These are phyloP conservation scores for Penicillium vulpinum DNA, from an alignment of 2,329 filamentous ascomycete species.

Conservation along the genomic window DNA sequence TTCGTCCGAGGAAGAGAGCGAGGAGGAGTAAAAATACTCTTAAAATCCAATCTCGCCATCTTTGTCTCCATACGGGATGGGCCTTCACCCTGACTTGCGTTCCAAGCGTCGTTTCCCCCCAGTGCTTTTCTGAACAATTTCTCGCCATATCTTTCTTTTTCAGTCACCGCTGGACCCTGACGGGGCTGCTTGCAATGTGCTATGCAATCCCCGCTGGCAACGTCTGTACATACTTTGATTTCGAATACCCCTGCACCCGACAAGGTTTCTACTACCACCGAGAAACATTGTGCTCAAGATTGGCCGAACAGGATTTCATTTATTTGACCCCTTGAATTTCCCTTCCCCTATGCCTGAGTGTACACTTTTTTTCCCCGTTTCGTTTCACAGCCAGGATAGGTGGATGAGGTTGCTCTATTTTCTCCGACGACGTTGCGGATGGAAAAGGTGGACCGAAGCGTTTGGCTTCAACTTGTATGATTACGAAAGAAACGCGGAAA, in stretches of 20 bases:
- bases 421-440: constrained; percentile 16
- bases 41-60: not conserved
- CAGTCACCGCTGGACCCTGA: not conserved
- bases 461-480: constrained; percentile 35
- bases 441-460: constrained; percentile 19
- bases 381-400: not conserved
- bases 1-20: constrained; percentile 50
- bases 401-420: constrained; percentile 10
- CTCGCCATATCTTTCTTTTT: constrained; percentile 1
- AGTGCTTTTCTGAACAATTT: constrained; percentile 2
- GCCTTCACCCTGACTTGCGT: constrained; percentile 23
- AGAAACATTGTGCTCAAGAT: constrained; percentile 15
- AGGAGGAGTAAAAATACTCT: constrained; percentile 45
- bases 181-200: not conserved
- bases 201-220: not conserved
- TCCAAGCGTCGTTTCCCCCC: constrained; percentile 19
- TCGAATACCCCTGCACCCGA: constrained; percentile 13
- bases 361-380: constrained; percentile 6
- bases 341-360: constrained; percentile 6
- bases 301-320: constrained; percentile 9
- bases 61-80: constrained; percentile 1
- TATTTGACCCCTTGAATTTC: constrained; percentile 16
- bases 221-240: constrained; percentile 22
- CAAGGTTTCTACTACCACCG: constrained; percentile 6
- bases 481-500: constrained; percentile 42